Base-by-base conservation (phyloP, 2,329 filamentous ascomycete genomes). In the Cordyceps cateniannulata region DNA sequence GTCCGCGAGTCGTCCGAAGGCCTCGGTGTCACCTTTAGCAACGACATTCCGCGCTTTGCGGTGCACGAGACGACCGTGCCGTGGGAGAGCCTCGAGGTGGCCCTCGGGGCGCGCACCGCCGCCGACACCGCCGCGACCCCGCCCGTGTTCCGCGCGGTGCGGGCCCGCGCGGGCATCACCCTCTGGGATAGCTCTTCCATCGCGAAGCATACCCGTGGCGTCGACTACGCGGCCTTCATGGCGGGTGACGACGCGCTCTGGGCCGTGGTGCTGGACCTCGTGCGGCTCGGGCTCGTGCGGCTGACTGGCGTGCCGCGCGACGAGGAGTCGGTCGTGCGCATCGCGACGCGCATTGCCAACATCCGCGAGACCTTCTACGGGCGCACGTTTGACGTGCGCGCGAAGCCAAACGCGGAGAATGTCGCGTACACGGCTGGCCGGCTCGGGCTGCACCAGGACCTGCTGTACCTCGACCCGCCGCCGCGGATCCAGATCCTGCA, bases 361-460 rank as follows among this genome's bases (percentile, higher is more conserved):
- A 76, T 97, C 27, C 89, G 91, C 69, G 86, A 91, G 67, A 95
- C 93, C 8, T 95, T 98, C 70, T 98, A 98, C 73, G 95, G 95
- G 47, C 79, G 82, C 66, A 96, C 91, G 0, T 98, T 93, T 86
- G 89, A 97, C 73, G 93, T 98, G 14, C 84, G 86, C 59, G 91
- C 87, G 3, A 88, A 96, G 58, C 87, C 89, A 1, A 73, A 90
- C 60, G 91, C 93, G 25, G 92, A 93, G 70, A 98, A 98, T 71
- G 90, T 97, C 4, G 93, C 95, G 10, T 92, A 98, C 75, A 97
- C 93, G 1, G 87, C 83, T 69, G 82, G 87, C 53, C 87, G 87
- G 69, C 85, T 98, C 1, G 90, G 90, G 18, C 86, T 97, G 52
- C 95, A 99, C 76, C 95, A 96, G 84, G 95, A 98, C 71, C 81